phyloP scores from a whole-genome alignment of 2,329 filamentous ascomycete genomes.

The Aspergillus intermedius region DNA sequence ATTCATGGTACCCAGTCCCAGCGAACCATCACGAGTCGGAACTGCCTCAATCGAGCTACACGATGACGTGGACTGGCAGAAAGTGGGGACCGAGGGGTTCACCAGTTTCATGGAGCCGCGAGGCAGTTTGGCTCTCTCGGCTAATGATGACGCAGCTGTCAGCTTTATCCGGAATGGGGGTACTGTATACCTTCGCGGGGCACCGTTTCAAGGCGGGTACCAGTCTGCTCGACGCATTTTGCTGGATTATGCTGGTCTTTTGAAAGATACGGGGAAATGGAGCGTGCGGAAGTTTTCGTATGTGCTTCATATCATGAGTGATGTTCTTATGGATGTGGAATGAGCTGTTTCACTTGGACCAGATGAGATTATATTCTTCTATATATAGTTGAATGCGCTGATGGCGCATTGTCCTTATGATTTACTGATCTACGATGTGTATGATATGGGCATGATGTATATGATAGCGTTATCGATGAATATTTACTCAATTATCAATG shows the following conservation, averaged over 20 bases:
- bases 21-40: constrained; percentile 17
- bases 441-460: no score
- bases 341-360: constrained; percentile 8
- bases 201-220: constrained; percentile 45
- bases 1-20: constrained; percentile 38
- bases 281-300: constrained; percentile 46
- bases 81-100: constrained; percentile 42
- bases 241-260: constrained; percentile 46
- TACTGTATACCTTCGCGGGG: constrained; percentile 42
- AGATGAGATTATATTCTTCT: no score
- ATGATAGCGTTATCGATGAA: no score
- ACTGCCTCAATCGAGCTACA: constrained; percentile 38
- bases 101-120: constrained; percentile 32
- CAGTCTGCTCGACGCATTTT: constrained; percentile 46
- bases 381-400: no score
- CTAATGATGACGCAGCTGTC: constrained; percentile 27
- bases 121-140: constrained; percentile 19
- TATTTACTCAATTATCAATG: no score
- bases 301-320: constrained; percentile 51
- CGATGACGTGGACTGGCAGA: constrained; percentile 46
- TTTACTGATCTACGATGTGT: no score
- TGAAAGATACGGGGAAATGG: constrained; percentile 50
- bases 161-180: constrained; percentile 47
- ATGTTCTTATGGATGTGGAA: constrained; percentile 36
- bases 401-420: no score